Evolutionary conservation across 1,284 basidiomycete genomes (phyloP).

Genomic region (Phylloporus sp.): DNA sequence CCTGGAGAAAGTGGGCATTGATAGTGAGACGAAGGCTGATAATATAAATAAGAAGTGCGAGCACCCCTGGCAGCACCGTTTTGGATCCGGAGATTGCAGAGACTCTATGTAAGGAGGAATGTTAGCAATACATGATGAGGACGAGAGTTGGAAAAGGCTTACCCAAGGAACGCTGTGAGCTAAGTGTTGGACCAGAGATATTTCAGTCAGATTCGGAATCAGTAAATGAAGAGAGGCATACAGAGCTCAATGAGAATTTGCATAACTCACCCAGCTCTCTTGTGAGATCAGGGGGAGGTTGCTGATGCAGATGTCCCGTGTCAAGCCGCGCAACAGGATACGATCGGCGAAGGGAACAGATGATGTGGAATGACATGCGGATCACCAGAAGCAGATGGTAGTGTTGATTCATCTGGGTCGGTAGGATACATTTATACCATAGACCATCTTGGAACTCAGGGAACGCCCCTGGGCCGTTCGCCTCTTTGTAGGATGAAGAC

Average conservation of each 20-base stretch:
- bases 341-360: neutral
- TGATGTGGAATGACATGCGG: neutral
- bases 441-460: too few species aligned
- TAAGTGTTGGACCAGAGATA: too few species aligned
- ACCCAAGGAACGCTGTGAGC: neutral
- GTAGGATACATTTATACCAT: too few species aligned
- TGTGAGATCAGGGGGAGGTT: neutral
- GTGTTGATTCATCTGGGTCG: too few species aligned
- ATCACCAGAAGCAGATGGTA: too few species aligned
- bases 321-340: neutral
- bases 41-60: neutral
- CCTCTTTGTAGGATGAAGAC: too few species aligned
- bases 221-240: neutral
- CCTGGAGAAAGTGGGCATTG: neutral
- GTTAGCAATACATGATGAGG: neutral
- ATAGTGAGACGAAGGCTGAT: neutral
- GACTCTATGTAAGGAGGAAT: neutral
- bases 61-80: neutral
- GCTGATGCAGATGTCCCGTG: neutral
- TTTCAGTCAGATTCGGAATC: neutral
- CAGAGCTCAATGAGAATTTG: slow-evolving; percentile 15
- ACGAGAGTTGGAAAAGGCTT: neutral
- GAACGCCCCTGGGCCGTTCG: too few species aligned
- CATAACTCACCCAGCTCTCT: slow-evolving; percentile 15
- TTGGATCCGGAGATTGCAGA: neutral